A percentile compares a stretch with the other conserved stretches of the same genome.
phyloP scores from a whole-genome alignment of 2,329 filamentous ascomycete genomes.

The Sporothrix pallida region DNA sequence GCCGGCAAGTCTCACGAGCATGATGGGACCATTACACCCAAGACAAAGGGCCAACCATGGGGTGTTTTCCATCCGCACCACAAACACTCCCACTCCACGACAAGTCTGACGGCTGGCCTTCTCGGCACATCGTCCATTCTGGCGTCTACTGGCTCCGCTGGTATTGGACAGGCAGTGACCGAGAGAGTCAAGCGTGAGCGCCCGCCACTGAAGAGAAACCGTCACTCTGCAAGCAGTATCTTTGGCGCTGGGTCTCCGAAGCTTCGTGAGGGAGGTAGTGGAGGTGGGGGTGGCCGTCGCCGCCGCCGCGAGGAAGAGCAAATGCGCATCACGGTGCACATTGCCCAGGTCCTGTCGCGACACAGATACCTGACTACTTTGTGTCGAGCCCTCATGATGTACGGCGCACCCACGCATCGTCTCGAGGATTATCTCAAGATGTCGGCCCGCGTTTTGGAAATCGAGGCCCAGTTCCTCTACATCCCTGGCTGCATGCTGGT shows the following conservation, averaged over 20 bases:
- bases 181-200: constrained; percentile 52
- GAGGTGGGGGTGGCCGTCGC: constrained; percentile 35
- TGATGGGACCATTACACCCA: neutral
- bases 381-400: constrained; percentile 85
- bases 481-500: constrained; percentile 94
- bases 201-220: constrained; percentile 38
- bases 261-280: constrained; percentile 30
- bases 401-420: constrained; percentile 87
- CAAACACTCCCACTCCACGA: constrained; percentile 33
- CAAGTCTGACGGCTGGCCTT: constrained; percentile 55
- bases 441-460: constrained; percentile 85
- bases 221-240: constrained; percentile 31
- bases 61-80: constrained; percentile 33
- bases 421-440: constrained; percentile 91
- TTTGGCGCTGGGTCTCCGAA: constrained; percentile 34
- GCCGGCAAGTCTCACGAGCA: constrained; percentile 47
- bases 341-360: constrained; percentile 73
- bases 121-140: constrained; percentile 62
- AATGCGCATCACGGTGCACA: constrained; percentile 60
- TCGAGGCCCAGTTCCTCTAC: constrained; percentile 88
- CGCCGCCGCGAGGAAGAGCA: constrained; percentile 43
- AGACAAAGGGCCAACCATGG: constrained; percentile 32
- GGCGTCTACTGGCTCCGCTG: constrained; percentile 53
- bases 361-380: constrained; percentile 85
- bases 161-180: constrained; percentile 52